These are phyloP conservation scores for Picochlorum sp. DNA, from an alignment of 139 green algal species.

Conservation along the genomic window DNA sequence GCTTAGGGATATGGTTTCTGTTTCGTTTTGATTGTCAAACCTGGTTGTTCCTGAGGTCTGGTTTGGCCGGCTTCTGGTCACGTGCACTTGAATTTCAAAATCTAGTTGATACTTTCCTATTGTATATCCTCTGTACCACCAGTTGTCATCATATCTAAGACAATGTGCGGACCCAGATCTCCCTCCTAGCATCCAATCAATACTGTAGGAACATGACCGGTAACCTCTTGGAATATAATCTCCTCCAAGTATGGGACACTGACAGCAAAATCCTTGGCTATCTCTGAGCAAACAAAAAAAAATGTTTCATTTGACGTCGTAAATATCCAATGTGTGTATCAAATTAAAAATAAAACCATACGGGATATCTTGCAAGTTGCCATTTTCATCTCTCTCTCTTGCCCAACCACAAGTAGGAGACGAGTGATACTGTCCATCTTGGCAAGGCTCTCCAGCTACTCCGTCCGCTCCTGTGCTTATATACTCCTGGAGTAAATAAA, in stretches of 20 bases:
- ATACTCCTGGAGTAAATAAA: no score
- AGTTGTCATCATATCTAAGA: constrained; percentile 42
- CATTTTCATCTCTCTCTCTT: constrained; percentile 6
- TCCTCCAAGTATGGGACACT: constrained; percentile 24
- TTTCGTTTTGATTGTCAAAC: no score
- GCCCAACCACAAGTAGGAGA: constrained; percentile 68
- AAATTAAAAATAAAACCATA: constrained; percentile 3
- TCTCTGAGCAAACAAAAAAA: constrained; percentile 18
- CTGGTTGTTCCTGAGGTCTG: no score
- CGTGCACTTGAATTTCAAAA: constrained; percentile 44
- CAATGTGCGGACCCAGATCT: constrained; percentile 52
- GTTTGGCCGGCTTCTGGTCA: constrained; percentile 2
- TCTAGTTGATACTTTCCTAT: constrained; percentile 42
- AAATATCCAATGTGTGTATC: background rate
- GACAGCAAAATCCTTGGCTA: constrained; percentile 74
- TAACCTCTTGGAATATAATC: background rate
- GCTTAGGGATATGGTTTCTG: constrained; percentile 37
- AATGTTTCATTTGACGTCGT: background rate
- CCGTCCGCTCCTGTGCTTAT: constrained; percentile 12
- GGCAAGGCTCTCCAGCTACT: background rate
- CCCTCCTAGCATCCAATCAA: background rate
- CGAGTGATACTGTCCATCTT: constrained; percentile 26
- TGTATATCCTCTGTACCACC: constrained; percentile 62
- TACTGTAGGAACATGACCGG: background rate
- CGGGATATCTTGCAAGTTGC: constrained; percentile 1